These are phyloP conservation scores for Termitomyces sp. DNA, from an alignment of 768 basidiomycete genomes.

Conservation along the genomic window DNA sequence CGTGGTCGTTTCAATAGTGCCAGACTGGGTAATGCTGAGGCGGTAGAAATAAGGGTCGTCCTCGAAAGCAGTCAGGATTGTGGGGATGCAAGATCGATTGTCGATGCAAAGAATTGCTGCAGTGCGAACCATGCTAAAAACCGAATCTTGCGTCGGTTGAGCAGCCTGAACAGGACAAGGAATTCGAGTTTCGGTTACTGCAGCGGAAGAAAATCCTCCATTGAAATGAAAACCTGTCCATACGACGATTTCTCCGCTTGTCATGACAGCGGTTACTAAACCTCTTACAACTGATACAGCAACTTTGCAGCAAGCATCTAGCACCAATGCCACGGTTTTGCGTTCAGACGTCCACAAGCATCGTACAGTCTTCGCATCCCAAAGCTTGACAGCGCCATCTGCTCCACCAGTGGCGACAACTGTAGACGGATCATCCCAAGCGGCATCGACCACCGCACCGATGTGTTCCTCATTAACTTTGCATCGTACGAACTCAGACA, in stretches of 20 bases:
- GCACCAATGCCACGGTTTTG: slow-evolving; percentile 25
- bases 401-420: slow-evolving; percentile 47
- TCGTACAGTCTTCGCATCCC: slow-evolving; percentile 51
- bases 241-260: slow-evolving; percentile 53
- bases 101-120: slow-evolving; percentile 23
- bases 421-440: slow-evolving; percentile 37
- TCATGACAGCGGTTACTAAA: slow-evolving; percentile 42
- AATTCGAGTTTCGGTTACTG: slow-evolving; percentile 27
- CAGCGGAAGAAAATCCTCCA: slow-evolving; percentile 13
- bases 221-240: slow-evolving; percentile 37
- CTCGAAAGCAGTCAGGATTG: slow-evolving; percentile 47
- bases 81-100: slow-evolving; percentile 16
- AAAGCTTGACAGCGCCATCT: slow-evolving; percentile 71
- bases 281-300: slow-evolving; percentile 37
- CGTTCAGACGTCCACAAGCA: slow-evolving; percentile 61
- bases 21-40: slow-evolving; percentile 27
- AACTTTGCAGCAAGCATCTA: slow-evolving; percentile 49
- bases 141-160: slow-evolving; percentile 9
- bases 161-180: slow-evolving; percentile 24
- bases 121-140: slow-evolving; percentile 4
- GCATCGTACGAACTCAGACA: slow-evolving; percentile 44
- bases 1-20: slow-evolving; percentile 25
- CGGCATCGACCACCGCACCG: slow-evolving; percentile 50
- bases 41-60: slow-evolving; percentile 50
- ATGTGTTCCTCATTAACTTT: slow-evolving; percentile 54